Evolutionary conservation across 495 filamentous ascomycete species (phyloP), one percentile per base, ranked within the genome.

Genomic region (Hypoxylon crocopeplum): DNA sequence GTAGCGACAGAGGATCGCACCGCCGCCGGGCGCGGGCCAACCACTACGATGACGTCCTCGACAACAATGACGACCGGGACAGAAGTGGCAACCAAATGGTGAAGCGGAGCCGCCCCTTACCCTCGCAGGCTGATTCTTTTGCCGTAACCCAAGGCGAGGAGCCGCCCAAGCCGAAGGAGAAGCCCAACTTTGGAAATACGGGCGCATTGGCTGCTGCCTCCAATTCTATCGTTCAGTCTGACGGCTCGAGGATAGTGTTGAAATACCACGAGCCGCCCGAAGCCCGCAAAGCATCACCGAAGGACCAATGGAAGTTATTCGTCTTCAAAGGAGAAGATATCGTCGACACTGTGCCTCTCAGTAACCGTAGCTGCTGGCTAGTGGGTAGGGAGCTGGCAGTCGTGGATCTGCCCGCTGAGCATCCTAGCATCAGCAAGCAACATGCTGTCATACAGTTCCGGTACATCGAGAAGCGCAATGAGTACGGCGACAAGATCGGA

Each of bases 251-350:
- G 2, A 84, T 95, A 38, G 86, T 91, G 2, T 78, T 99, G 16
- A 98, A 98, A 77, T 98, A 99, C 76, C 87, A 96, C 72, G 94
- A 99, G 73, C 94, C 94, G 3, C 79, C 91, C 15, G 94, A 98
- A 75, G 89, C 92, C 16, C 90, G 94, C 49, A 95, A 96, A 51
- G 90, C 94, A 0, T 83, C 93, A 0, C 64, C 86, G 0, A 86
- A 87, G 39, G 84, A 91, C 60, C 76, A 83, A 27, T 98, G 92
- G 92, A 89, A 90, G 33, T 74, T 99, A 25, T 99, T 96, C 68
- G 84, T 96, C 13, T 99, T 99, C 83, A 97, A 97, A 68, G 89
- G 86, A 10, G 63, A 81, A 21, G 88, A 93, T 45, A 75, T 94
- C 6, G 65, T 97, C 25, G 88, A 93, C 51, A 93, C 90, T 6